Conservation (phyloP, 177 flowering plant species). For the Telopea speciosissima region DNA sequence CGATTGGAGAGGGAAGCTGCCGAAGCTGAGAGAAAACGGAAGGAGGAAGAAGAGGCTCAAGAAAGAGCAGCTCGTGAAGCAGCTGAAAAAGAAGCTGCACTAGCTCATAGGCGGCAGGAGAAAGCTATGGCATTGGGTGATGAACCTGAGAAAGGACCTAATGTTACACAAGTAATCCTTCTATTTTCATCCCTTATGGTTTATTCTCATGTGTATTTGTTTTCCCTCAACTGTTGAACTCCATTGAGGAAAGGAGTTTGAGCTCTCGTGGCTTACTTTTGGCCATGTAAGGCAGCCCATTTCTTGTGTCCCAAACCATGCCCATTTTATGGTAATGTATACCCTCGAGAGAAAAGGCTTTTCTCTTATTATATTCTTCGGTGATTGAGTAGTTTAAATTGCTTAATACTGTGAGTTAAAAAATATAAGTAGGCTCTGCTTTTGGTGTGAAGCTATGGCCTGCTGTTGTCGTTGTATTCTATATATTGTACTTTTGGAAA, state of each 20-base stretch:
- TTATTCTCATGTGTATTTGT: background rate
- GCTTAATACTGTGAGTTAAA: background rate
- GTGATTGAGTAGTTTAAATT: background rate
- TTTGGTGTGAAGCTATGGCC: too few species aligned
- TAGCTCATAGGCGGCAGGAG: constrained; percentile 68
- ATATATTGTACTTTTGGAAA: too few species aligned
- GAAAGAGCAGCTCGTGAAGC: constrained; percentile 81
- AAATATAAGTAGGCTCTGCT: too few species aligned
- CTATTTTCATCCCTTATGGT: background rate
- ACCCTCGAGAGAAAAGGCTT: background rate
- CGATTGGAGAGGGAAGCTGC: constrained; percentile 83
- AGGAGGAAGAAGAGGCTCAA: constrained; percentile 91
- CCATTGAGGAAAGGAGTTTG: too few species aligned
- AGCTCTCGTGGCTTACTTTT: too few species aligned
- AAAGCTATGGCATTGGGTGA: constrained; percentile 74
- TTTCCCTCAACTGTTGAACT: background rate
- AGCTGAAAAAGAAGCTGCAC: constrained; percentile 82
- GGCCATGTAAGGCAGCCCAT: too few species aligned
- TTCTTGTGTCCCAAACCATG: too few species aligned
- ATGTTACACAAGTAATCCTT: constrained; percentile 69
- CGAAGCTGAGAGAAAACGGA: constrained; percentile 83
- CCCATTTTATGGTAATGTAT: too few species aligned
- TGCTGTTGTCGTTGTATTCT: too few species aligned
- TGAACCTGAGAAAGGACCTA: constrained; percentile 94
- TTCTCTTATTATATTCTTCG: background rate